Conservation (phyloP, 805 yeast genomes). For the Saccharomycopsis fermentans region DNA sequence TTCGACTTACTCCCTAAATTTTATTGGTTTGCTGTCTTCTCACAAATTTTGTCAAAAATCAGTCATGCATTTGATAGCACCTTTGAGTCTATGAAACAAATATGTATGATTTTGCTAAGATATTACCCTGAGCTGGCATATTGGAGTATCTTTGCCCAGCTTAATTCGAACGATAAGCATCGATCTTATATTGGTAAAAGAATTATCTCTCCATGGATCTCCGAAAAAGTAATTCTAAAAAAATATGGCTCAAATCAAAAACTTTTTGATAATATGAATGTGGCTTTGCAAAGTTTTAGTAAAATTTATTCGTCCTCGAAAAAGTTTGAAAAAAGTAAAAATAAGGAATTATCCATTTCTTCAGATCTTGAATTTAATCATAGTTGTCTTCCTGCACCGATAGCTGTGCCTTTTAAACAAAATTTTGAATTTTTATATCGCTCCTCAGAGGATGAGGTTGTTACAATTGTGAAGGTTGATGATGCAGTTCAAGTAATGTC, state of each 20-base stretch:
- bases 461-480: conserved; percentile 54
- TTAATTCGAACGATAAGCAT: conserved; percentile 43
- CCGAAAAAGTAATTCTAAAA: conserved; percentile 7
- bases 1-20: conserved; percentile 39
- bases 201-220: conserved; percentile 8
- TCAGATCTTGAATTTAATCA: conserved; percentile 36
- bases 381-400: conserved; percentile 32
- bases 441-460: conserved; percentile 30
- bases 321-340: conserved; percentile 18
- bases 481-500: conserved; percentile 58
- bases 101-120: conserved; percentile 46
- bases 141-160: conserved; percentile 74
- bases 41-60: conserved; percentile 77
- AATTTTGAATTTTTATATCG: conserved; percentile 65
- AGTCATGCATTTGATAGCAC: conserved; percentile 52
- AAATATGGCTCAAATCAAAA: conserved; percentile 18
- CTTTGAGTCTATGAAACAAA: conserved; percentile 41
- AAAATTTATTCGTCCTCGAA: conserved; percentile 19
- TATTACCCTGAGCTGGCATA: conserved; percentile 74
- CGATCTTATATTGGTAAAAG: conserved; percentile 29
- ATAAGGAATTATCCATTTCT: conserved; percentile 23
- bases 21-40: conserved; percentile 73
- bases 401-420: conserved; percentile 67
- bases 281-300: conserved; percentile 23
- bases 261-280: conserved; percentile 20